Evolutionary conservation across 805 yeast genomes (phyloP).

Genomic region (Jamesozyma spencerorum): DNA sequence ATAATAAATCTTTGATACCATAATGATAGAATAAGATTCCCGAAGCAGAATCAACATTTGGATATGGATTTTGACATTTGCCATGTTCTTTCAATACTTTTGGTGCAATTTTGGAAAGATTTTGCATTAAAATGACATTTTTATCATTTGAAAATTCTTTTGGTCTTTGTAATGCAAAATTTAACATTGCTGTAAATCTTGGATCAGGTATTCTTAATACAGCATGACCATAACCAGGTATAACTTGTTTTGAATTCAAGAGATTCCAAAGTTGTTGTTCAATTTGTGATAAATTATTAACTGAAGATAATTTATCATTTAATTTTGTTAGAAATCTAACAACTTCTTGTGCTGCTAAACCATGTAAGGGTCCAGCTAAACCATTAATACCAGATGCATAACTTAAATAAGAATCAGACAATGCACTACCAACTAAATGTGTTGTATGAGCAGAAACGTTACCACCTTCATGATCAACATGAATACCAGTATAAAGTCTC

Average conservation of each 20-base stretch:
- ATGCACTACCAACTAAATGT: conserved; percentile 74
- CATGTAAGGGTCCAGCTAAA: conserved; percentile 80
- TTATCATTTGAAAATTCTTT: conserved; percentile 53
- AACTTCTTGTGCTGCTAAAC: conserved; percentile 80
- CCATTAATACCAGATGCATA: conserved; percentile 76
- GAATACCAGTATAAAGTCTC: conserved; percentile 73
- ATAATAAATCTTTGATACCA: conserved; percentile 63
- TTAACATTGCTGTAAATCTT: conserved; percentile 64
- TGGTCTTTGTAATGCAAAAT: conserved; percentile 47
- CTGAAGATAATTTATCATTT: conserved; percentile 42
- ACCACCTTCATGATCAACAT: conserved; percentile 86
- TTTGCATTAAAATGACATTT: conserved; percentile 56
- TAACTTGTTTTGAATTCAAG: conserved; percentile 64
- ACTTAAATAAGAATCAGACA: conserved; percentile 66
- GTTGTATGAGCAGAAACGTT: conserved; percentile 82
- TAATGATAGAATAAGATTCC: conserved; percentile 75
- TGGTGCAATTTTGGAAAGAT: conserved; percentile 63
- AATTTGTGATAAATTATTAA: conserved; percentile 35
- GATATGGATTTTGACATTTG: conserved; percentile 78
- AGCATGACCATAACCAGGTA: conserved; percentile 87
- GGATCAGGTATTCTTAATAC: conserved; percentile 79
- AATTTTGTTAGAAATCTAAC: conserved; percentile 53
- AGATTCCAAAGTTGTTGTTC: conserved; percentile 63
- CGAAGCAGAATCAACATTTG: conserved; percentile 73
- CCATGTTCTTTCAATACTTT: conserved; percentile 68